Conservation (phyloP, 441 rosid species). For the Pelargonium citronellum region DNA sequence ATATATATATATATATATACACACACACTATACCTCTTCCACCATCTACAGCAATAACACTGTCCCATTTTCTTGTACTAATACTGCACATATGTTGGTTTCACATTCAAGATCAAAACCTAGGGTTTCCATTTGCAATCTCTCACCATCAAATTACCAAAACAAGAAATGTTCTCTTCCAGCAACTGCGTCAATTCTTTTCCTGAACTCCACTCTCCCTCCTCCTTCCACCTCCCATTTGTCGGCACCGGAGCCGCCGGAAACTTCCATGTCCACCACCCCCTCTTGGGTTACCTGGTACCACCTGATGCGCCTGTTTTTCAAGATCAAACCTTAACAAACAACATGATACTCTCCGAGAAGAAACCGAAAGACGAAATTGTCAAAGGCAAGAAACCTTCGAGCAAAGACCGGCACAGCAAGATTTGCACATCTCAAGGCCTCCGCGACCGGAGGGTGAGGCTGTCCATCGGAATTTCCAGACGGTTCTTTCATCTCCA, state of each 20-base stretch:
- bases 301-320: too few species aligned
- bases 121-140: slow-evolving; percentile 15
- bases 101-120: too few species aligned
- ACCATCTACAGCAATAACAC: too few species aligned
- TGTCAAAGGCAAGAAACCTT: slow-evolving; percentile 22
- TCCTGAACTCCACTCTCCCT: slow-evolving; percentile 14
- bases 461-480: slow-evolving; percentile 61
- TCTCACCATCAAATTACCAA: background rate
- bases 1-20: too few species aligned
- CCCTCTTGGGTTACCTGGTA: background rate
- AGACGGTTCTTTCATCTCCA: slow-evolving; percentile 73
- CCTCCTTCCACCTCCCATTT: slow-evolving; percentile 15
- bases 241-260: background rate
- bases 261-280: slow-evolving; percentile 20
- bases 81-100: too few species aligned
- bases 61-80: too few species aligned
- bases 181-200: slow-evolving; percentile 15
- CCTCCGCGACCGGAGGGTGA: slow-evolving; percentile 70
- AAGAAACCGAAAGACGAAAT: background rate
- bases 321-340: background rate
- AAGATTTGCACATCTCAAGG: slow-evolving; percentile 74
- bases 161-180: slow-evolving; percentile 27
- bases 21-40: too few species aligned
- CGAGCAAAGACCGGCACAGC: slow-evolving; percentile 64
- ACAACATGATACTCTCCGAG: slow-evolving; percentile 8